These are phyloP conservation scores for Capronia americana DNA, from an alignment of 2,329 filamentous ascomycete species.

Conservation along the genomic window DNA sequence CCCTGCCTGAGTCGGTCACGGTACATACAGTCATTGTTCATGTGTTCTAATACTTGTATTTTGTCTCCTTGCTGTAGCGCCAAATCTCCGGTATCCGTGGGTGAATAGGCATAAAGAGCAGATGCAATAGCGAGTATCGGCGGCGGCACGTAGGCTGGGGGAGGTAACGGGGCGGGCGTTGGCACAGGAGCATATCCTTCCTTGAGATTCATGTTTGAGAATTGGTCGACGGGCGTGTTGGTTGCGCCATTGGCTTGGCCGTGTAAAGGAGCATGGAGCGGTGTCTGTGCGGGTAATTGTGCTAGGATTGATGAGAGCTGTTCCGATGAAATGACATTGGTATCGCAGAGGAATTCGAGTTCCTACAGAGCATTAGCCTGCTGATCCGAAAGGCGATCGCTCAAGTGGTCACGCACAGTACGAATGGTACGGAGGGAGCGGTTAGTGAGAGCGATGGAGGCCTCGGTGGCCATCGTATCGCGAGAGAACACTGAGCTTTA, in stretches of 20 bases:
- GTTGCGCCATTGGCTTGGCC: conserved; percentile 45
- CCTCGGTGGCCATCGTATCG: conserved; percentile 41
- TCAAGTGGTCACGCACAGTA: conserved; percentile 63
- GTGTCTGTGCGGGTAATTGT: conserved; percentile 72
- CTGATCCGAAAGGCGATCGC: conserved; percentile 18
- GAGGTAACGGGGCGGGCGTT: conserved; percentile 54
- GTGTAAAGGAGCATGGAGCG: conserved; percentile 45
- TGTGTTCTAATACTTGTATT: conserved; percentile 83
- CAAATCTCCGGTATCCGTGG: conserved; percentile 80
- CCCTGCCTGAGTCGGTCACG: neutral
- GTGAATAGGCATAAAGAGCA: conserved; percentile 83
- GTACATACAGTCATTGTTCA: conserved; percentile 83
- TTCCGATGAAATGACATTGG: conserved; percentile 75
- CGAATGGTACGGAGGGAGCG: conserved; percentile 86
- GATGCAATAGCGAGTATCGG: conserved; percentile 73
- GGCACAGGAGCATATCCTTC: conserved; percentile 49
- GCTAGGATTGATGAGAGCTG: conserved; percentile 76
- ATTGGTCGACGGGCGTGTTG: conserved; percentile 48
- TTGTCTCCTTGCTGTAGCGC: conserved; percentile 80
- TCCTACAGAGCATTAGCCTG: conserved; percentile 63
- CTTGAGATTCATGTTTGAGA: conserved; percentile 53
- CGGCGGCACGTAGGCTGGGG: conserved; percentile 59
- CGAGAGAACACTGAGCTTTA: conserved; percentile 12
- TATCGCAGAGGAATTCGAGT: conserved; percentile 86
- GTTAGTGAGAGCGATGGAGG: conserved; percentile 69